Conservation (phyloP, 148 eudicot species). For the Oxyria digyna region DNA sequence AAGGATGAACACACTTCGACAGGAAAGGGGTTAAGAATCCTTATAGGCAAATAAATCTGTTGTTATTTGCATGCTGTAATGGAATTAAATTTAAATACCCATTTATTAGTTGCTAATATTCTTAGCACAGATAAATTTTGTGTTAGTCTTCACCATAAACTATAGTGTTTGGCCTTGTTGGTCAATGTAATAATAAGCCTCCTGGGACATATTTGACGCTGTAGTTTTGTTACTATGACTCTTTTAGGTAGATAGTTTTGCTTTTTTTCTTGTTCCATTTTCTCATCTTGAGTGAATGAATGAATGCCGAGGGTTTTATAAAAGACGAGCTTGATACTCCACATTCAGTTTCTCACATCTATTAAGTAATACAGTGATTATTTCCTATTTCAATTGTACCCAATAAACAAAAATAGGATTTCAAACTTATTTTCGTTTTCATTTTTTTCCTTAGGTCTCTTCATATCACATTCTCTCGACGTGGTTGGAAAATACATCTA, state of each 20-base stretch:
- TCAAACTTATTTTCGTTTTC: too few species aligned
- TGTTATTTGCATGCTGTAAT: neutral
- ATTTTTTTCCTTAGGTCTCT: too few species aligned
- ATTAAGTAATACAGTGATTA: too few species aligned
- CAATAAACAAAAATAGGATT: too few species aligned
- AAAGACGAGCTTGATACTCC: too few species aligned
- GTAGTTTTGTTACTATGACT: neutral
- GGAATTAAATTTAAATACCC: neutral
- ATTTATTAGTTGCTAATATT: slow-evolving; percentile 3
- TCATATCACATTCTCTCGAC: too few species aligned
- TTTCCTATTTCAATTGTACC: too few species aligned
- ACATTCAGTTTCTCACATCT: too few species aligned
- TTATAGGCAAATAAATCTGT: neutral
- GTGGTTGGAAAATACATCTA: too few species aligned
- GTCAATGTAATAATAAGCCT: slow-evolving; percentile 1
- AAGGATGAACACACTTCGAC: neutral
- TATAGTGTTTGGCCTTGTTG: slow-evolving; percentile 2
- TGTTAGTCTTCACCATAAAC: neutral
- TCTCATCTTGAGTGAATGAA: neutral
- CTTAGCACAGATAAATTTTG: neutral
- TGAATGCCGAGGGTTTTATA: too few species aligned
- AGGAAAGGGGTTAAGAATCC: too few species aligned
- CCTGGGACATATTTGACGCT: neutral
- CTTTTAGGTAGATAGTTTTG: neutral
- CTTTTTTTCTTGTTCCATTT: neutral